Evolutionary conservation across 345 rosid genomes (phyloP).

Genomic region (Melastoma malabathricum): DNA sequence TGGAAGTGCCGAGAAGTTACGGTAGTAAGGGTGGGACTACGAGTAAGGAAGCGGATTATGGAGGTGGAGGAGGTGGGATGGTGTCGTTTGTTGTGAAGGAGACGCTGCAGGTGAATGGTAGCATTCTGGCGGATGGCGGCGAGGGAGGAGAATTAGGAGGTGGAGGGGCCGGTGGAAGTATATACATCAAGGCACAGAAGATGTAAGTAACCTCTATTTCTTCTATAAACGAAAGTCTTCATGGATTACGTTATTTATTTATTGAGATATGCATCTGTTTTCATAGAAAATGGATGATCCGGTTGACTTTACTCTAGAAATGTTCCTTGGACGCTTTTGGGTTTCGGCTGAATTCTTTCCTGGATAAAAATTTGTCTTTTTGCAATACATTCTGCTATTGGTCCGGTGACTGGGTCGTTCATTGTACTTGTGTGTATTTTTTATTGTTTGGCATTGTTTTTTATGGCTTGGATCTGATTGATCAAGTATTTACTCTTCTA

Average conservation of each 20-base stretch:
- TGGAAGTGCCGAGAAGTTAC: constrained; percentile 63
- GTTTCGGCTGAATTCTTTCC: no score
- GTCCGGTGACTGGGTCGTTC: no score
- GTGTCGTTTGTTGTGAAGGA: constrained; percentile 39
- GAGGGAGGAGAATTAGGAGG: constrained; percentile 83
- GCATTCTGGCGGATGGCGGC: constrained; percentile 72
- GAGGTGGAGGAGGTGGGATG: constrained; percentile 91
- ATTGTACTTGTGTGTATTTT: no score
- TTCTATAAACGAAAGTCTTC: constrained; percentile 1
- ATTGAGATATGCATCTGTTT: not conserved
- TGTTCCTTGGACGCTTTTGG: not conserved
- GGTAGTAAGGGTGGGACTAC: constrained; percentile 90
- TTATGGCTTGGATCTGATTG: no score
- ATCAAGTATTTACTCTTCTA: no score
- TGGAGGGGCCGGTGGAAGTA: constrained; percentile 96
- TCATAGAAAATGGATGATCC: not conserved
- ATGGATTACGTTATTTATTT: not conserved
- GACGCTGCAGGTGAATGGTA: constrained; percentile 49
- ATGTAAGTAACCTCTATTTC: constrained; percentile 45
- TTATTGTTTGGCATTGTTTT: no score
- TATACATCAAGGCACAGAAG: constrained; percentile 51
- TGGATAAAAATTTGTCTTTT: no score
- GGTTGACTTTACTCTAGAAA: not conserved
- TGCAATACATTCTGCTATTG: no score
- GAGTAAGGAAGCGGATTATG: constrained; percentile 69